Percentiles rank a stretch among this genome's conserved stretches.
Evolutionary conservation across 768 basidiomycete genomes (phyloP).

Genomic region (Chalciporus sphaerocephalus): DNA sequence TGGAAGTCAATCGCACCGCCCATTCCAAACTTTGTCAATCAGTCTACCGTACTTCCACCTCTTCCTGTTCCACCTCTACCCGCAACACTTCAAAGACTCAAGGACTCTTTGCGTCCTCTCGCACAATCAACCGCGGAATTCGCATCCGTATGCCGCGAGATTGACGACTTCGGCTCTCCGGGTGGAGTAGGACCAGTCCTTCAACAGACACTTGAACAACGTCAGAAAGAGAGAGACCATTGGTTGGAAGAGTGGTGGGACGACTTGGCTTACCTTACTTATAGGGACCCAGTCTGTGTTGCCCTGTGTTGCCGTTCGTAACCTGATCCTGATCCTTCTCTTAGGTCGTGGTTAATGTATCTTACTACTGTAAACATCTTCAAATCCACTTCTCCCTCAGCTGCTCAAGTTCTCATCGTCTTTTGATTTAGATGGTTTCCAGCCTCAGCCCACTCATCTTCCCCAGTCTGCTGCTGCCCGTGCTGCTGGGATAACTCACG

Average conservation of each 20-base stretch:
- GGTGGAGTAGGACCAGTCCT: conserved; percentile 47
- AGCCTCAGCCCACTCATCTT: conserved; percentile 58
- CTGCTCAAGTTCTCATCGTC: conserved; percentile 1
- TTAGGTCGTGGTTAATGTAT: conserved; percentile 84
- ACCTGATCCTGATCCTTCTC: not conserved
- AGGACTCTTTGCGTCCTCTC: conserved; percentile 67
- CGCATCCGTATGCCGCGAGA: conserved; percentile 49
- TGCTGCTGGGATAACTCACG: conserved; percentile 68
- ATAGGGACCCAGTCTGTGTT: conserved; percentile 71
- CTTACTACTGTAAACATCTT: conserved; percentile 75
- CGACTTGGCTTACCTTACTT: conserved; percentile 73
- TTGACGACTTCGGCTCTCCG: conserved; percentile 56
- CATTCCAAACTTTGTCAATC: conserved; percentile 61
- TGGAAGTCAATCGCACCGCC: conserved; percentile 75
- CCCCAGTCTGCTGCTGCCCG: conserved; percentile 55
- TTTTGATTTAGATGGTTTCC: conserved; percentile 65
- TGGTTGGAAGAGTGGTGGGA: conserved; percentile 99
- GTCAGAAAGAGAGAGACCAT: conserved; percentile 53
- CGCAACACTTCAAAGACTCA: conserved; percentile 64
- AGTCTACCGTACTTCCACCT: conserved; percentile 51
- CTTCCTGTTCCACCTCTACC: conserved; percentile 74
- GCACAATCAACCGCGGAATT: conserved; percentile 62
- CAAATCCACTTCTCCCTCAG: not conserved
- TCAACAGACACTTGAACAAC: conserved; percentile 58
- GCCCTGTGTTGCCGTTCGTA: not conserved